These are phyloP conservation scores for Rhizoclosmatium sp. DNA, from an alignment of 192 early-diverging fungal species.

Conservation along the genomic window DNA sequence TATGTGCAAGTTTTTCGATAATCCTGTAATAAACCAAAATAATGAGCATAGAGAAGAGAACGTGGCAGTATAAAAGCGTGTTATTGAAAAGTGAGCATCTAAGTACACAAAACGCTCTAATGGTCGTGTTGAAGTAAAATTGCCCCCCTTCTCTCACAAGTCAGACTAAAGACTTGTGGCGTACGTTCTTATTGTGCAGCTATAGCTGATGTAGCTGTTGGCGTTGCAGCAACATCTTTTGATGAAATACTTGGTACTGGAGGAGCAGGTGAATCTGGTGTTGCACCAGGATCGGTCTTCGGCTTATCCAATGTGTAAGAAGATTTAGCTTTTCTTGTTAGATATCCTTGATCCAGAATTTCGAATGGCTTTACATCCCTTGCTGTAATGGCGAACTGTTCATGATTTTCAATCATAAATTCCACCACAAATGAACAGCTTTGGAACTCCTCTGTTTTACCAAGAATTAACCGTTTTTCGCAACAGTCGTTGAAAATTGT, in stretches of 20 bases:
- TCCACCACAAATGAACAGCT: slow-evolving; percentile 53
- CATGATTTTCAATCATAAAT: slow-evolving; percentile 51
- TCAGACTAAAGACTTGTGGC: too few relatives aligned
- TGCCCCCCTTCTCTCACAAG: too few relatives aligned
- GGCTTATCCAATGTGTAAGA: neutral
- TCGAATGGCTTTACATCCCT: slow-evolving; percentile 45
- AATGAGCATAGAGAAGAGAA: too few relatives aligned
- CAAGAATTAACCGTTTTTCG: neutral
- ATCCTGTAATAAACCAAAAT: too few relatives aligned
- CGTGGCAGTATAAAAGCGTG: neutral
- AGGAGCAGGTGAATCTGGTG: too few relatives aligned
- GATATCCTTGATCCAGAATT: slow-evolving; percentile 47
- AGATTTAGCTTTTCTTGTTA: slow-evolving; percentile 5
- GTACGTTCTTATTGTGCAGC: neutral
- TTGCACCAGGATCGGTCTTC: too few relatives aligned
- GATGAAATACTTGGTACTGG: neutral
- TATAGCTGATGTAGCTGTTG: neutral
- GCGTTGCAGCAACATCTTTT: neutral
- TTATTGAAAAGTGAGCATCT: neutral
- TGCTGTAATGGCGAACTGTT: slow-evolving; percentile 46
- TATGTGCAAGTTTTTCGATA: too few relatives aligned
- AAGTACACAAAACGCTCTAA: too few relatives aligned
- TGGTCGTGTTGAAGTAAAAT: too few relatives aligned
- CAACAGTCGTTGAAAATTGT: neutral
- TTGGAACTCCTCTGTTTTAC: slow-evolving; percentile 53